Percentiles rank a stretch among this genome's conserved stretches.
phyloP scores from a whole-genome alignment of 768 basidiomycete genomes.

The Daedaleopsis sinensis region DNA sequence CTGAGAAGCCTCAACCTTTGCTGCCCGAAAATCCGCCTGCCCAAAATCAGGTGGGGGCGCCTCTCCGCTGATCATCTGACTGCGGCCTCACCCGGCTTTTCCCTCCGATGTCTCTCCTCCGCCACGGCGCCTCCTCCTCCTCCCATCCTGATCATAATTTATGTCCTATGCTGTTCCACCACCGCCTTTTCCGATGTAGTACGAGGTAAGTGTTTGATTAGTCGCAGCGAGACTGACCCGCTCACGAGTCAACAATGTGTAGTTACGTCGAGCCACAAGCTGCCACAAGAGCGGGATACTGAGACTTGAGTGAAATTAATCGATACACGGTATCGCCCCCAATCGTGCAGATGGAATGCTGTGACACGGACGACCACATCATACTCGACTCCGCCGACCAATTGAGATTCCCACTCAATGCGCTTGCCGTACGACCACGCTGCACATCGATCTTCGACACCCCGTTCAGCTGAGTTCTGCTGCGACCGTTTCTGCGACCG shows the following conservation, averaged over 20 bases:
- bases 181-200: no score
- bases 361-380: neutral
- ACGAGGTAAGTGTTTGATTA: no score
- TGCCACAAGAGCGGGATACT: no score
- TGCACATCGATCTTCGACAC: conserved; percentile 7
- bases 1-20: neutral
- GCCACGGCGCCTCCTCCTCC: no score
- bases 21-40: conserved; percentile 16
- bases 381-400: neutral
- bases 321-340: neutral
- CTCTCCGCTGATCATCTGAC: conserved; percentile 18
- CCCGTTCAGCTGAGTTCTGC: conserved; percentile 11
- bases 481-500: neutral
- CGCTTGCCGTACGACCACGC: conserved; percentile 9
- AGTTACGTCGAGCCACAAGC: no score
- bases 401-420: conserved; percentile 3
- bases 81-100: conserved; percentile 12
- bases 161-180: no score
- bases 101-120: conserved; percentile 10
- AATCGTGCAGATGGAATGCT: neutral
- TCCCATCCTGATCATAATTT: neutral
- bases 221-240: no score
- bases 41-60: conserved; percentile 11
- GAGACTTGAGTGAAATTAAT: no score
- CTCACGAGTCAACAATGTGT: no score